Conservation (phyloP, 208 protist genomes). For the Leishmania martiniquensis region DNA sequence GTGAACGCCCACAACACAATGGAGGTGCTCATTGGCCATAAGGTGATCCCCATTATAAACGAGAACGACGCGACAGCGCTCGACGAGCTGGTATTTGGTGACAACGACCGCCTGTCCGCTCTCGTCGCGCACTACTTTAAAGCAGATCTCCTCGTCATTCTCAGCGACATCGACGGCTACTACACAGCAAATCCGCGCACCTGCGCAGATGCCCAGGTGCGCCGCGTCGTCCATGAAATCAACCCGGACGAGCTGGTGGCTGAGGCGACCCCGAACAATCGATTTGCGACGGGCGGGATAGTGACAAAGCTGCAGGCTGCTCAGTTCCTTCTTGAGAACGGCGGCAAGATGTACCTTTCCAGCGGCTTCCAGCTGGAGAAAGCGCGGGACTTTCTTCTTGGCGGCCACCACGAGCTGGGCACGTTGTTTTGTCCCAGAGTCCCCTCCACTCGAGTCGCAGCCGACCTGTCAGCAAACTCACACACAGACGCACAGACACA, state of each 20-base stretch:
- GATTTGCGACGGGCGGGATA: slow-evolving; percentile 40
- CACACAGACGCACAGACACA: too few species aligned
- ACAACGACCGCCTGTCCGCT: slow-evolving; percentile 68
- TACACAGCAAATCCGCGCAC: slow-evolving; percentile 52
- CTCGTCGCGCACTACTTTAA: slow-evolving; percentile 69
- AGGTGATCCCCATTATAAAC: slow-evolving; percentile 68
- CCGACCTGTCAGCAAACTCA: too few species aligned
- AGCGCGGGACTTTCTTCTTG: slow-evolving; percentile 27
- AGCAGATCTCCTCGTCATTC: slow-evolving; percentile 72
- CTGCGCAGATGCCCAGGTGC: slow-evolving; percentile 33
- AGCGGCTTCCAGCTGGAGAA: slow-evolving; percentile 33
- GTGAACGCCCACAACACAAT: slow-evolving; percentile 56
- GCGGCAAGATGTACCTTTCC: slow-evolving; percentile 34
- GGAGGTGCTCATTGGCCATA: slow-evolving; percentile 43
- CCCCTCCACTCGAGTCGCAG: not conserved
- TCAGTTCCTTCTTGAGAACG: slow-evolving; percentile 31
- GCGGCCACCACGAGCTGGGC: slow-evolving; percentile 18
- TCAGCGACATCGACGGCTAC: slow-evolving; percentile 91
- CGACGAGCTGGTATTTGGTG: slow-evolving; percentile 49
- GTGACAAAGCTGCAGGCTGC: slow-evolving; percentile 50
- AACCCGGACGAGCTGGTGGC: slow-evolving; percentile 19
- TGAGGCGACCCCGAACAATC: slow-evolving; percentile 34
- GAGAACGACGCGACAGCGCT: slow-evolving; percentile 43
- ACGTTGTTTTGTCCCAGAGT: slow-evolving; percentile 21
- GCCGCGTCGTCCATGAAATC: slow-evolving; percentile 25